Evolutionary conservation across 2,329 filamentous ascomycete species (phyloP).

Genomic region (Diplodia sapinea): DNA sequence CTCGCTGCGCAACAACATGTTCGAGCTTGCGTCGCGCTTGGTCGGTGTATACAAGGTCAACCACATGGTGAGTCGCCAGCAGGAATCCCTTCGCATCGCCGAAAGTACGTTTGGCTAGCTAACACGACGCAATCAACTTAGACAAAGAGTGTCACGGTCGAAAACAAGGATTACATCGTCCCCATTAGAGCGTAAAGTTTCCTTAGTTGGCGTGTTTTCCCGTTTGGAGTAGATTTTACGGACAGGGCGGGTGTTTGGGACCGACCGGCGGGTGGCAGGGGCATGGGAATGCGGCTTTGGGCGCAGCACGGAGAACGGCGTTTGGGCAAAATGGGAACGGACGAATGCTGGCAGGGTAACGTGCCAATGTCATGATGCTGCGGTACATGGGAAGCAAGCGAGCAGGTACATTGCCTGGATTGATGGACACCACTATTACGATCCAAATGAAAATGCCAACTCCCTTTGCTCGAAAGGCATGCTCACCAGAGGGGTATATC

Average conservation of each 20-base stretch:
- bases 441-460: neutral
- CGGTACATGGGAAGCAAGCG: neutral
- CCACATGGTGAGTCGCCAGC: constrained; percentile 71
- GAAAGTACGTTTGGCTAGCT: neutral
- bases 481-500: constrained; percentile 17
- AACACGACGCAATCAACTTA: constrained; percentile 34
- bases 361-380: neutral
- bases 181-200: constrained; percentile 27
- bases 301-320: neutral
- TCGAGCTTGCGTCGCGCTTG: constrained; percentile 92
- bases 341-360: neutral
- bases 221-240: neutral
- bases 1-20: constrained; percentile 98
- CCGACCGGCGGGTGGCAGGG: neutral
- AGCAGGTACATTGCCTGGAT: neutral
- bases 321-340: neutral
- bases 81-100: neutral
- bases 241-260: constrained; percentile 8
- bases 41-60: constrained; percentile 99
- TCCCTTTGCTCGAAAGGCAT: neutral
- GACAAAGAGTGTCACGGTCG: constrained; percentile 61
- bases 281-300: constrained; percentile 1
- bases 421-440: constrained; percentile 1
- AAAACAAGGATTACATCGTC: constrained; percentile 56
- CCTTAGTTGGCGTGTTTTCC: neutral